These are phyloP conservation scores for Tolypocladium guangdongense DNA, from an alignment of 2,329 filamentous ascomycete genomes.

Conservation along the genomic window DNA sequence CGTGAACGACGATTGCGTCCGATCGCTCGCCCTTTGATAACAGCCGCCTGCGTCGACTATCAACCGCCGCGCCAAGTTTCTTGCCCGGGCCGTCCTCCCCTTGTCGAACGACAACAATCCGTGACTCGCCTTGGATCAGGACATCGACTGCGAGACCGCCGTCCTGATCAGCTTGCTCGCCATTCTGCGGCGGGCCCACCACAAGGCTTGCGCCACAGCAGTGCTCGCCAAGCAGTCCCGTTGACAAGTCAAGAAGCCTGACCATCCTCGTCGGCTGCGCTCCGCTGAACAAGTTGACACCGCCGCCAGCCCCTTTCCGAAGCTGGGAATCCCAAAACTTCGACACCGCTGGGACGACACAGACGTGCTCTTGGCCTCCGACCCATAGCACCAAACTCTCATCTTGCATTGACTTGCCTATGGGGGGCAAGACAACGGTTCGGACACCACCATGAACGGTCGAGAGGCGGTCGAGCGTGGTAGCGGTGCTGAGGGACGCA, in stretches of 20 bases:
- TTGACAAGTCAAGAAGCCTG: slow-evolving; percentile 39
- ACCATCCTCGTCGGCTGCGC: slow-evolving; percentile 44
- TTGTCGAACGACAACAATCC: slow-evolving; percentile 43
- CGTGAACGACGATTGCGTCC: slow-evolving; percentile 45
- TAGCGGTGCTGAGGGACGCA: slow-evolving; percentile 28
- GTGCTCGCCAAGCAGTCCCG: slow-evolving; percentile 45
- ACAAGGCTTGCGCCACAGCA: slow-evolving; percentile 41
- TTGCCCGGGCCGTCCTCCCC: slow-evolving; percentile 36
- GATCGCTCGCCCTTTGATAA: slow-evolving; percentile 29
- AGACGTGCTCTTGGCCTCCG: slow-evolving; percentile 44
- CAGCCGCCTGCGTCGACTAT: slow-evolving; percentile 20
- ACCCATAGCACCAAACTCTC: slow-evolving; percentile 48
- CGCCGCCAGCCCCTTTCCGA: slow-evolving; percentile 36
- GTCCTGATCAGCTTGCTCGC: slow-evolving; percentile 12
- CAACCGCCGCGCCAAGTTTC: slow-evolving; percentile 27
- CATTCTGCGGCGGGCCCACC: slow-evolving; percentile 19
- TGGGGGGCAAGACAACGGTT: slow-evolving; percentile 33
- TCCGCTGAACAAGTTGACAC: slow-evolving; percentile 45
- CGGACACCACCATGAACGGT: slow-evolving; percentile 41
- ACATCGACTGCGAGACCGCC: slow-evolving; percentile 40
- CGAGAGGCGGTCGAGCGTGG: slow-evolving; percentile 39
- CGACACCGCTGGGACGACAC: slow-evolving; percentile 41
- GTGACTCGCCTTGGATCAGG: slow-evolving; percentile 43
- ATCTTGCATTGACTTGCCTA: slow-evolving; percentile 33
- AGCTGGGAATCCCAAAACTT: slow-evolving; percentile 51